Conservation (phyloP, 768 basidiomycete genomes). For the Boletus eberwhitei region DNA sequence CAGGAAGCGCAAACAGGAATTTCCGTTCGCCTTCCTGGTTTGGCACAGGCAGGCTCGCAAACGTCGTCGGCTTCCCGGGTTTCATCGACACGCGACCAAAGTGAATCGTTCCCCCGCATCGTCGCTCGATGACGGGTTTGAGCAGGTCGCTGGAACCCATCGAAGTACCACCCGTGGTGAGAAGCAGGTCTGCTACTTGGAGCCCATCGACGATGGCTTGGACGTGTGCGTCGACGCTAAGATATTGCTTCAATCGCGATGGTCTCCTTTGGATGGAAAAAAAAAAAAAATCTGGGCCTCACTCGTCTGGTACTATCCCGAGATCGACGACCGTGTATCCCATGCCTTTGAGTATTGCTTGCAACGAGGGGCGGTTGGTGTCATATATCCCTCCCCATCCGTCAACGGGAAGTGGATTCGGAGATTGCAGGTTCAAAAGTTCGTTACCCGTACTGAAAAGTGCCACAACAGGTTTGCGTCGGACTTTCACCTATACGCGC, state of each 20-base stretch:
- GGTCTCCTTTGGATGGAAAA: background rate
- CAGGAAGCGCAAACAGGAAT: conserved; percentile 80
- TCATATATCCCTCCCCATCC: conserved; percentile 78
- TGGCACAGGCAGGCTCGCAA: conserved; percentile 65
- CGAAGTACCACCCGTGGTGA: conserved; percentile 88
- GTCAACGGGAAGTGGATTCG: conserved; percentile 28
- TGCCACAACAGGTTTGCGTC: conserved; percentile 72
- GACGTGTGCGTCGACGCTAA: conserved; percentile 57
- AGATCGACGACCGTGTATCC: conserved; percentile 79
- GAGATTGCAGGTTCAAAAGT: conserved; percentile 57
- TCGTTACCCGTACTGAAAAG: conserved; percentile 88
- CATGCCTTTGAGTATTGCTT: conserved; percentile 63
- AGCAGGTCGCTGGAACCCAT: conserved; percentile 88
- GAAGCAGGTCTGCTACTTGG: conserved; percentile 63
- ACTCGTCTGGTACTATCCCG: conserved; percentile 78
- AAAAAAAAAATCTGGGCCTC: conserved; percentile 17
- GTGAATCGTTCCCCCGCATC: conserved; percentile 72
- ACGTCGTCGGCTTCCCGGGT: conserved; percentile 87
- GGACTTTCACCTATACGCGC: conserved; percentile 56
- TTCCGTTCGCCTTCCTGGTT: conserved; percentile 39
- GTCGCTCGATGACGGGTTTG: conserved; percentile 83
- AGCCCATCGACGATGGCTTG: conserved; percentile 55
- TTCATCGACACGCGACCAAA: conserved; percentile 85
- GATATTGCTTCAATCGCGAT: background rate
- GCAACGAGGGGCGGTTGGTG: conserved; percentile 80